Base-by-base conservation (phyloP, 345 rosid species). In the Gossypium stocksii region DNA sequence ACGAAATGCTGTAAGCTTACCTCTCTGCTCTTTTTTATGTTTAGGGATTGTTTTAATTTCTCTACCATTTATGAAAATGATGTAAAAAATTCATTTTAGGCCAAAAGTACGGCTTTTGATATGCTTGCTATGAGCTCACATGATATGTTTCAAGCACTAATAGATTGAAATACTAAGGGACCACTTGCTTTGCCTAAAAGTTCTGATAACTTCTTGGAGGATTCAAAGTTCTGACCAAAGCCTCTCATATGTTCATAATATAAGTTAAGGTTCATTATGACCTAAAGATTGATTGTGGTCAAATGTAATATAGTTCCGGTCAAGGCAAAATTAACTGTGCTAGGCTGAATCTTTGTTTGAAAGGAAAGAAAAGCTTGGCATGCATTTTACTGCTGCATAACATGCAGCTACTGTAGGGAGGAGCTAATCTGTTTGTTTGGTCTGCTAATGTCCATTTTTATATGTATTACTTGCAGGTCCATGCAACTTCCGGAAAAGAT, bases 1-100 rank as follows among this genome's bases (percentile, higher is more conserved):
- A 27, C 88, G 74, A 23, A 70, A 81, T 27, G 81, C 82, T 57
- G 97, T 91, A 83, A 82, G 87, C 52, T 46, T 11, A 67, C 52
- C 25, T 64, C 38, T 25, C 25, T 19, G 9, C 25, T 56, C 44
- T 49, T 70, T 53, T 17, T 9, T 1, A 13, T 27, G 57, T 66
- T 71, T 49, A 25, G 43, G 52, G 2, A 8, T 4, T 7, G 22
- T 54, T 43, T 69, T 74, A 62, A 25, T 27, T 51, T 49, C 61
- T 73, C 27, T 44, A 48, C 2, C 74, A 19, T 49, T 41, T 38
- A 58, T 34, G 63, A 74, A 22, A 57, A 51, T 29, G 13, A 43
- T 49, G 64, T 46, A 51, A 41, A 52, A 46, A 8, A 19, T 46
- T 15, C 44, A n/a, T 61, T 15, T 41, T 41, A 17, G 14, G 15